Evolutionary conservation across 2,329 filamentous ascomycete species (phyloP).

Genomic region (Alternaria gaisen): DNA sequence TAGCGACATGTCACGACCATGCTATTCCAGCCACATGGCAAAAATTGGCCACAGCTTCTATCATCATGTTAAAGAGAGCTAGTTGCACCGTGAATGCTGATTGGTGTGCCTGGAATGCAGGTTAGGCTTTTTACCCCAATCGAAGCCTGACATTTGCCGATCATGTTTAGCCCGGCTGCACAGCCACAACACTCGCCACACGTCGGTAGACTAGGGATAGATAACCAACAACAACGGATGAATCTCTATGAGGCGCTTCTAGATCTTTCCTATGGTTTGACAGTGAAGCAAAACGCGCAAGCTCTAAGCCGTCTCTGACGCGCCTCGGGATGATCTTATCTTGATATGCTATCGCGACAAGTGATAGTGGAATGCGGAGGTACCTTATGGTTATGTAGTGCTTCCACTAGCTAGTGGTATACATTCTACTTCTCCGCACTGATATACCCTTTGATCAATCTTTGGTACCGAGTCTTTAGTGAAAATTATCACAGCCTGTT

Average conservation of each 20-base stretch:
- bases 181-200: constrained; percentile 23
- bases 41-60: constrained; percentile 18
- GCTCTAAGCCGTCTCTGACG: constrained; percentile 17
- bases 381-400: background rate
- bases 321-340: constrained; percentile 15
- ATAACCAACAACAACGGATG: constrained; percentile 20
- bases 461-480: background rate
- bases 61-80: constrained; percentile 13
- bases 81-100: constrained; percentile 15
- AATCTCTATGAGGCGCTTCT: constrained; percentile 11
- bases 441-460: background rate
- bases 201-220: constrained; percentile 2
- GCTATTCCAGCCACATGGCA: constrained; percentile 13
- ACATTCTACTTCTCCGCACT: background rate
- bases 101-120: constrained; percentile 40
- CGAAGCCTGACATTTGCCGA: constrained; percentile 27
- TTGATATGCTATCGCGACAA: constrained; percentile 15
- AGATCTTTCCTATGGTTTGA: constrained; percentile 11
- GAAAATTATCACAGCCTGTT: background rate
- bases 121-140: constrained; percentile 19
- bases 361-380: constrained; percentile 4
- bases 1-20: constrained; percentile 26
- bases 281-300: constrained; percentile 26
- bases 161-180: constrained; percentile 22
- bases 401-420: background rate